These are phyloP conservation scores for Euryodendron excelsum DNA, from an alignment of 148 eudicot genomes.

Conservation along the genomic window DNA sequence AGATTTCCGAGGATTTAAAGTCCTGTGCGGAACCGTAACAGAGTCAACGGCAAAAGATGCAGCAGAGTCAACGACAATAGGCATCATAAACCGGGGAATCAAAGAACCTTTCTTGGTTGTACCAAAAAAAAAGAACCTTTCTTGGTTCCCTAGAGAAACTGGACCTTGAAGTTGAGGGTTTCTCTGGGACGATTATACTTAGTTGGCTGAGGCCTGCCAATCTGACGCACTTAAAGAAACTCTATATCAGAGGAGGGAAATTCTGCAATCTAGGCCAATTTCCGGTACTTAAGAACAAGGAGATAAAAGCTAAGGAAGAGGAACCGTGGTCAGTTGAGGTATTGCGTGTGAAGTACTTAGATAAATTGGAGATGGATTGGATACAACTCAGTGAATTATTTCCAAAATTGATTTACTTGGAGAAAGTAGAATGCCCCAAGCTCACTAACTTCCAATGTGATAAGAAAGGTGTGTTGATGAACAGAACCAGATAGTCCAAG, in stretches of 20 bases:
- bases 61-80: neutral
- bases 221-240: conserved; percentile 25
- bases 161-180: conserved; percentile 28
- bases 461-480: conserved; percentile 28
- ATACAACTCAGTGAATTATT: neutral
- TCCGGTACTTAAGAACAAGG: no score
- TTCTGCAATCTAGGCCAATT: no score
- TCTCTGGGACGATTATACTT: conserved; percentile 13
- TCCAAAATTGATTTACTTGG: conserved; percentile 14
- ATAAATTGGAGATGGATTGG: neutral
- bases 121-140: no score
- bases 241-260: conserved; percentile 46
- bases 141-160: conserved; percentile 36
- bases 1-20: neutral
- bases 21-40: conserved; percentile 14
- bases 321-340: conserved; percentile 29
- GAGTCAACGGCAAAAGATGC: neutral
- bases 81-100: no score
- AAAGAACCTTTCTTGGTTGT: no score
- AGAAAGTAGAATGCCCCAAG: conserved; percentile 26
- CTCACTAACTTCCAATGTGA: conserved; percentile 28
- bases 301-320: no score
- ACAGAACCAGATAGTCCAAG: neutral
- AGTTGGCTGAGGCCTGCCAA: conserved; percentile 17
- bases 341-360: conserved; percentile 15